Base-by-base conservation (phyloP, 1,284 basidiomycete species). In the Erythrobasidium hasegawianum region DNA sequence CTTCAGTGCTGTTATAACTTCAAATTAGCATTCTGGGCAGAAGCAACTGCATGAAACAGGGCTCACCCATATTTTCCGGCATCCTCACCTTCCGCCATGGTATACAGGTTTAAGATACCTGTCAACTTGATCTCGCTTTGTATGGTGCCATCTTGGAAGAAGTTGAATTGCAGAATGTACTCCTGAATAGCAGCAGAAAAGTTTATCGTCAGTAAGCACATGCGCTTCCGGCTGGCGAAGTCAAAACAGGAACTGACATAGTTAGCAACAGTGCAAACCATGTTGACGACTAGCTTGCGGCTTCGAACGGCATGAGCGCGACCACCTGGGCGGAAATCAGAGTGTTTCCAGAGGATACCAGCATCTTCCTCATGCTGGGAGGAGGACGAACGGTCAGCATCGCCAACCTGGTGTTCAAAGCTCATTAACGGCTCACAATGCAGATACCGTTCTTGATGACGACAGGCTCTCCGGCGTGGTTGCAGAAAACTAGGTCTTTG, bases 221-320 rank as follows among this genome's bases (percentile, higher is more conserved):
- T n/a, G n/a, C n/a, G n/a, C n/a, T n/a, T n/a, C n/a, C n/a, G n/a
- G n/a, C n/a, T n/a, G n/a, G n/a, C n/a, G n/a, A n/a, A n/a, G n/a
- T n/a, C n/a, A n/a, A n/a, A n/a, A n/a, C n/a, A n/a, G 11, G 33
- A 4, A 16, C 43, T 47, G 87, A 88, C 89, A 76, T 90, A 92
- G 76, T 93, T 92, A 27, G 89, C 89, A 68, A 93, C 81, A 0
- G 90, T 93, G 79, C 88, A 90, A 56, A 90, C 87, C 85, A 90
- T 90, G 78, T 89, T 62, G 70, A 94, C 80, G 26, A 93, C 87
- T 26, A 95, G 83, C 59, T 89, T 83, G 69, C 91, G 84, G 65
- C 87, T 85, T 56, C 91, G 84, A 14, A 90, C 89, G 5, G 87
- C 86, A 64, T 87, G 85, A 0, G 86, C 81, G 60, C 87, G 47